A percentile compares a stretch with the other conserved stretches of the same genome.
Conservation (phyloP, 371 early-diverging fungal species). For the Mortierella polycephala region DNA sequence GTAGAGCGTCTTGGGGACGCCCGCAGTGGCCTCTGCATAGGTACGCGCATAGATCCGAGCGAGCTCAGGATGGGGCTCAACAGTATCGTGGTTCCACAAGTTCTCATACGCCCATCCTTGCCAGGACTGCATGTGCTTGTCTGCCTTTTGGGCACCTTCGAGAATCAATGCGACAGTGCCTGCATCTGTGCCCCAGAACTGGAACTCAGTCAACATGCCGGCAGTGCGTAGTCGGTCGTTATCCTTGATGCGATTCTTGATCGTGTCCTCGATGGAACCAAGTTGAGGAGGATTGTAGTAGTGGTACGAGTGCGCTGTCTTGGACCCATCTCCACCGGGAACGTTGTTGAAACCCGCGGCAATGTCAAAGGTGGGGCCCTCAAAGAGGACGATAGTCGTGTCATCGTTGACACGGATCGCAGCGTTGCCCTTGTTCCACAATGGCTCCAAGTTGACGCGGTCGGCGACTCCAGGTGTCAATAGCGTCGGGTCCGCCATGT, state of each 20-base stretch:
- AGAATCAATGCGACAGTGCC: too few relatives aligned
- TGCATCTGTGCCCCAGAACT: too few relatives aligned
- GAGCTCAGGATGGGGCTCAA: conserved; percentile 37
- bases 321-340: conserved; percentile 62
- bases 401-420: conserved; percentile 61
- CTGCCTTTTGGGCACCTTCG: too few relatives aligned
- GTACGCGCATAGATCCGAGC: conserved; percentile 54
- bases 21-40: conserved; percentile 58
- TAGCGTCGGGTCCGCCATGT: conserved; percentile 55
- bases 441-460: conserved; percentile 55
- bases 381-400: conserved; percentile 61
- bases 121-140: conserved; percentile 57
- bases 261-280: conserved; percentile 49
- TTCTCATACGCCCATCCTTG: conserved; percentile 62
- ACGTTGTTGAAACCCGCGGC: conserved; percentile 61
- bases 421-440: conserved; percentile 62
- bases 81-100: conserved; percentile 31
- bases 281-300: conserved; percentile 60
- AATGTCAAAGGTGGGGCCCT: conserved; percentile 61
- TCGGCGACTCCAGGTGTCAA: conserved; percentile 56
- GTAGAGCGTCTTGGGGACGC: conserved; percentile 43
- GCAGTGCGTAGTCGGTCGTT: conserved; percentile 53
- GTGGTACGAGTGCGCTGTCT: conserved; percentile 44
- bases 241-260: conserved; percentile 55
- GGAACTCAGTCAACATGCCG: conserved; percentile 37